Conservation (phyloP, 768 basidiomycete species). For the Psilocybe subaeruginosa region DNA sequence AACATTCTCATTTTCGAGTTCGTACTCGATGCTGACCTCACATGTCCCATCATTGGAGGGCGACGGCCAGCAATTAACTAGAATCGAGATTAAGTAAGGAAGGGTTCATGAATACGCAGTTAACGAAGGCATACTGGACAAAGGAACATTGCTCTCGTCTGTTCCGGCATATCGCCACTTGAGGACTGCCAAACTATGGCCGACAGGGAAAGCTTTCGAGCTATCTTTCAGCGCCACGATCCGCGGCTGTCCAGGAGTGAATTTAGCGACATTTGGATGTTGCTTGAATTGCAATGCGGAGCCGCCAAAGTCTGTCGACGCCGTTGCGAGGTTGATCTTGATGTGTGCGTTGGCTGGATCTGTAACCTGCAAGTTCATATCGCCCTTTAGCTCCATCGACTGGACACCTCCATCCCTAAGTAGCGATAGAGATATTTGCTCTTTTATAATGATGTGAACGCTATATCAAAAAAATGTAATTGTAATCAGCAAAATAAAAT, state of each 20-base stretch:
- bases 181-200: constrained; percentile 83
- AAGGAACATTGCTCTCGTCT: constrained; percentile 89
- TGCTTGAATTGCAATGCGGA: constrained; percentile 91
- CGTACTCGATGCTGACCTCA: constrained; percentile 96
- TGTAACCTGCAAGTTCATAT: constrained; percentile 89
- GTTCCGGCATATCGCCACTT: constrained; percentile 92
- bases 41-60: constrained; percentile 90
- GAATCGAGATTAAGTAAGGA: background rate
- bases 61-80: constrained; percentile 98
- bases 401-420: constrained; percentile 91
- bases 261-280: constrained; percentile 93
- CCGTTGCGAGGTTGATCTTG: constrained; percentile 62
- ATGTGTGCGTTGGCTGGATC: constrained; percentile 76
- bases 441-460: constrained; percentile 85
- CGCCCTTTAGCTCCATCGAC: constrained; percentile 90
- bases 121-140: constrained; percentile 70
- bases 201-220: constrained; percentile 82
- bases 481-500: background rate
- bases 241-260: constrained; percentile 62
- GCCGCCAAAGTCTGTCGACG: constrained; percentile 60
- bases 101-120: background rate
- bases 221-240: constrained; percentile 85
- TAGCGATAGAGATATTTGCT: constrained; percentile 78
- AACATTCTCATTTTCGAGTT: constrained; percentile 85
- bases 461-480: constrained; percentile 39